Evolutionary conservation across 345 rosid species (phyloP).

Genomic region (Erodium maritimum): DNA sequence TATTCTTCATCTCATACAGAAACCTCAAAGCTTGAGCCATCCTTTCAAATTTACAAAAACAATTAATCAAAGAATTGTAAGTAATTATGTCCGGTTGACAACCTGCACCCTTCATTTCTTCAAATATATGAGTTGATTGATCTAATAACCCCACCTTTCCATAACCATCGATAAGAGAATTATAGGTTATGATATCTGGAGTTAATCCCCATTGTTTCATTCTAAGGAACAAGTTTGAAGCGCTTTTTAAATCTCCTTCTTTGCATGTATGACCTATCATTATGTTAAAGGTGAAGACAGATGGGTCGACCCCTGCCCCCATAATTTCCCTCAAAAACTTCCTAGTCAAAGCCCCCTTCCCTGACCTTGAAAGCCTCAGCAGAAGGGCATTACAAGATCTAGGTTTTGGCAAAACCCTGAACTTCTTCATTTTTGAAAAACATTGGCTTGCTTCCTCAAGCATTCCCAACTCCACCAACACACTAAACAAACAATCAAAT

Average conservation of each 20-base stretch:
- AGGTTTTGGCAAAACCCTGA: slow-evolving; percentile 43
- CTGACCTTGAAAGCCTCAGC: slow-evolving; percentile 30
- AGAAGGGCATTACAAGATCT: slow-evolving; percentile 59
- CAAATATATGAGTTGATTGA: slow-evolving; percentile 25
- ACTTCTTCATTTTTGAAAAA: slow-evolving; percentile 45
- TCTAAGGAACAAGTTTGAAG: slow-evolving; percentile 34
- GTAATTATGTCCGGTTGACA: slow-evolving; percentile 52
- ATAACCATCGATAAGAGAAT: slow-evolving; percentile 55
- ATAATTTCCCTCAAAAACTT: slow-evolving; percentile 41
- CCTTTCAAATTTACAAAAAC: slow-evolving; percentile 39
- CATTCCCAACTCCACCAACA: slow-evolving; percentile 49
- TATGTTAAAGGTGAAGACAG: slow-evolving; percentile 53
- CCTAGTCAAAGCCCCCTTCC: slow-evolving; percentile 22
- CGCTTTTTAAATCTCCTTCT: slow-evolving; percentile 44
- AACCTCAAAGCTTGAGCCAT: slow-evolving; percentile 37
- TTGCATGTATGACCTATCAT: slow-evolving; percentile 56
- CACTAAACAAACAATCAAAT: slow-evolving; percentile 64
- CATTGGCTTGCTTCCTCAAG: slow-evolving; percentile 45
- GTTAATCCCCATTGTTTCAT: slow-evolving; percentile 43
- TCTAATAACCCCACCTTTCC: slow-evolving; percentile 50
- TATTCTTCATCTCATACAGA: slow-evolving; percentile 39
- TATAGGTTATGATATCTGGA: slow-evolving; percentile 63
- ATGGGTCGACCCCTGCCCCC: slow-evolving; percentile 34
- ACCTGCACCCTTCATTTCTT: slow-evolving; percentile 45
- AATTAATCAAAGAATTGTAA: slow-evolving; percentile 49